Evolutionary conservation across 208 protist genomes (phyloP).

Genomic region (Leptomonas pyrrhocoris): DNA sequence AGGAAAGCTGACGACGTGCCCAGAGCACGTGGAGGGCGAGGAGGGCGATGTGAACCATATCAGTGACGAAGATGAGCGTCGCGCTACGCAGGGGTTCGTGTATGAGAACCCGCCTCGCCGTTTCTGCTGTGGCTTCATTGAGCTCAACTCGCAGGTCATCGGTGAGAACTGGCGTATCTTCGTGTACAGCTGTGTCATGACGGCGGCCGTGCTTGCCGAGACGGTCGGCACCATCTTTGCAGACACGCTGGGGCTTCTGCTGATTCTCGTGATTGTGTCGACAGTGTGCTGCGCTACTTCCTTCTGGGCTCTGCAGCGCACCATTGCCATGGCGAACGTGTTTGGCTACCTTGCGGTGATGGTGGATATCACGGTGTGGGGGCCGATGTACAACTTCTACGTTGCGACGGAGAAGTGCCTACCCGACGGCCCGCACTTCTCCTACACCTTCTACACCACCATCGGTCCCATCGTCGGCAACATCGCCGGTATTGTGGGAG

Average conservation of each 20-base stretch:
- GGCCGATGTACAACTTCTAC: conserved; percentile 51
- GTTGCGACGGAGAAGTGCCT: conserved; percentile 42
- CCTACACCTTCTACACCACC: conserved; percentile 60
- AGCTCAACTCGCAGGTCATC: conserved; percentile 60
- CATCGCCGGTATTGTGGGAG: conserved; percentile 39
- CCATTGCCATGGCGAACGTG: conserved; percentile 61
- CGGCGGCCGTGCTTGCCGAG: conserved; percentile 36
- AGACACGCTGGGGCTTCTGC: conserved; percentile 27
- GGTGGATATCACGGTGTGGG: conserved; percentile 45
- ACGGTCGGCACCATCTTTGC: conserved; percentile 37
- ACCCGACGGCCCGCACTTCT: conserved; percentile 58
- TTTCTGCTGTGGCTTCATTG: conserved; percentile 49
- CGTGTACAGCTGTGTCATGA: conserved; percentile 48
- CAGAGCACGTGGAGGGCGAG: no score
- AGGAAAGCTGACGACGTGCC: no score
- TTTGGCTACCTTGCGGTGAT: conserved; percentile 47
- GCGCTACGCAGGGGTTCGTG: conserved; percentile 4
- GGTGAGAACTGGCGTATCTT: conserved; percentile 39
- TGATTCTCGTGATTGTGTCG: conserved; percentile 32
- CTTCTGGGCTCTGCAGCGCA: conserved; percentile 52
- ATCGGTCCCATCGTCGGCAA: conserved; percentile 43
- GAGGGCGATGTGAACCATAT: no score
- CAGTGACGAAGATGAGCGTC: no score
- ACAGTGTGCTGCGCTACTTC: conserved; percentile 34
- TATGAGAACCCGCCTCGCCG: conserved; percentile 24